phyloP scores from a whole-genome alignment of 768 basidiomycete genomes.

The Tulasnella sp. region DNA sequence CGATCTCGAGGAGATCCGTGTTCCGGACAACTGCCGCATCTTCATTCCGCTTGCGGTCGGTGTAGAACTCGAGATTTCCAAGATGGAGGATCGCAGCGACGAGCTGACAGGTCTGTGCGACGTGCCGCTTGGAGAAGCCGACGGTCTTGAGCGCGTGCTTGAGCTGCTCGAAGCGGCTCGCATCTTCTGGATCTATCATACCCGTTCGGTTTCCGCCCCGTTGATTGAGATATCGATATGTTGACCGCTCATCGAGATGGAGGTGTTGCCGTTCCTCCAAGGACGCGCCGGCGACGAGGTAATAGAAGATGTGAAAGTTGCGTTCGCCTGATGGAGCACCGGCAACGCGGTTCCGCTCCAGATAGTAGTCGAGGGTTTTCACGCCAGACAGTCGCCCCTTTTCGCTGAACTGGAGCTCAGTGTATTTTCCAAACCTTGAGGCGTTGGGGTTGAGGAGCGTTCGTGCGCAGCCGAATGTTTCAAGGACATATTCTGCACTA shows the following conservation, averaged over 20 bases:
- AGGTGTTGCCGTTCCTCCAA: conserved; percentile 82
- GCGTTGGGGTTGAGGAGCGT: conserved; percentile 90
- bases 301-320: conserved; percentile 97
- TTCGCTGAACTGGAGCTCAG: conserved; percentile 93
- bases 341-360: conserved; percentile 84
- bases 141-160: conserved; percentile 89
- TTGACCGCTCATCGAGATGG: conserved; percentile 65
- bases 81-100: conserved; percentile 92
- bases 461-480: conserved; percentile 86
- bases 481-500: conserved; percentile 89
- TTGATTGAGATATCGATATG: conserved; percentile 80
- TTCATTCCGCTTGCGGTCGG: conserved; percentile 73
- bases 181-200: conserved; percentile 50
- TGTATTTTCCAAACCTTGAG: conserved; percentile 95
- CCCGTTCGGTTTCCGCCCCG: conserved; percentile 31
- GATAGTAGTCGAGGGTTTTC: conserved; percentile 94
- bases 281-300: conserved; percentile 83
- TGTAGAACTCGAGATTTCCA: conserved; percentile 86
- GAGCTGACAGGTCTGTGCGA: conserved; percentile 91
- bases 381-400: conserved; percentile 78
- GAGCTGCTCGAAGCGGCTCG: conserved; percentile 81
- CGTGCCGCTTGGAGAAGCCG: conserved; percentile 86
- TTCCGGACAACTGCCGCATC: conserved; percentile 91
- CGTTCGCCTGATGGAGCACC: conserved; percentile 82
- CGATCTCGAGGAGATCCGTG: conserved; percentile 64